Conservation (phyloP, 2,329 filamentous ascomycete genomes). For the Claviceps arundinis region DNA sequence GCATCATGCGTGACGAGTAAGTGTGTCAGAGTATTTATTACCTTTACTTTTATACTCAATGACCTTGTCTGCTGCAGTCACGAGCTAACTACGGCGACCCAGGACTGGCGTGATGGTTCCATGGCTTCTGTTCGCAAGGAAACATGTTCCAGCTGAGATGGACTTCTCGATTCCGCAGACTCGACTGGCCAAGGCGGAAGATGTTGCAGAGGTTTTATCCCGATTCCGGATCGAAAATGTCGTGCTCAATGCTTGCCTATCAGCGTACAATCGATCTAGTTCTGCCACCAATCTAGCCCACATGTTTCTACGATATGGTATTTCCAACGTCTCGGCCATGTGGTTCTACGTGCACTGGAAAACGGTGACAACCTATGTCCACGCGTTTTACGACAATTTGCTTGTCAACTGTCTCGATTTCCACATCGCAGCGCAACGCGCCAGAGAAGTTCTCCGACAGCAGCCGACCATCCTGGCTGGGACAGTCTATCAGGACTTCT, state of each 20-base stretch:
- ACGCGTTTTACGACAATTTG: conserved; percentile 14
- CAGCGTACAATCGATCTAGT: conserved; percentile 15
- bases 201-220: conserved; percentile 13
- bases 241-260: conserved; percentile 17
- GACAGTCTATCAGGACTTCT: conserved; percentile 14
- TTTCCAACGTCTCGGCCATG: conserved; percentile 17
- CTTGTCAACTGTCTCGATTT: conserved; percentile 15
- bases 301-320: conserved; percentile 14
- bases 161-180: conserved; percentile 13
- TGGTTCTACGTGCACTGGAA: conserved; percentile 18
- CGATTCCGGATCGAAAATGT: conserved; percentile 15
- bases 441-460: conserved; percentile 13
- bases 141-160: conserved; percentile 6
- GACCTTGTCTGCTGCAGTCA: no score
- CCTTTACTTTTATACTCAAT: neutral
- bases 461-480: conserved; percentile 11
- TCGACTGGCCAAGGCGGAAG: conserved; percentile 11
- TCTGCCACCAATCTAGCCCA: conserved; percentile 15
- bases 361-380: conserved; percentile 15
- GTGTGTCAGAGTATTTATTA: neutral
- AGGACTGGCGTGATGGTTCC: conserved; percentile 12
- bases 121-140: conserved; percentile 15
- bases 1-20: conserved; percentile 14
- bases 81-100: neutral
- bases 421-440: conserved; percentile 16